Evolutionary conservation across 2,329 filamentous ascomycete species (phyloP).

Genomic region (Huntiella moniliformis): DNA sequence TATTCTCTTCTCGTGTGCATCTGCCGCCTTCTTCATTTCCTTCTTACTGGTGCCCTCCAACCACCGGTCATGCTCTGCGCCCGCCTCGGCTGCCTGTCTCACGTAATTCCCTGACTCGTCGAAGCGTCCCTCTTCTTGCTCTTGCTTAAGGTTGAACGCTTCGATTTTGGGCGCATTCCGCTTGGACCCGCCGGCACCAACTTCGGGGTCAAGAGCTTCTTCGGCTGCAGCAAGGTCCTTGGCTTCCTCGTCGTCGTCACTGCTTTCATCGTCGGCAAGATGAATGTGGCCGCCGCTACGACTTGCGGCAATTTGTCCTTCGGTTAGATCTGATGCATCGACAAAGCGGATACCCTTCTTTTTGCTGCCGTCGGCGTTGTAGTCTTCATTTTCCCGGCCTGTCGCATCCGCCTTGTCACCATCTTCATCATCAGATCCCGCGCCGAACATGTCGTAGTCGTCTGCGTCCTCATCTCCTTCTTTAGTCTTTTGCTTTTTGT

Average conservation of each 20-base stretch:
- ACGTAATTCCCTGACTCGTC: slow-evolving; percentile 85
- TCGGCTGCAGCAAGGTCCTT: slow-evolving; percentile 54
- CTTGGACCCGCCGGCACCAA: slow-evolving; percentile 80
- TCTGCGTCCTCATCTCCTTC: slow-evolving; percentile 34
- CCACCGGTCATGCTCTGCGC: slow-evolving; percentile 84
- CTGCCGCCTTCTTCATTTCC: slow-evolving; percentile 73
- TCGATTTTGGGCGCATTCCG: slow-evolving; percentile 85
- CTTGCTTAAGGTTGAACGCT: slow-evolving; percentile 81
- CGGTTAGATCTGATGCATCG: slow-evolving; percentile 39
- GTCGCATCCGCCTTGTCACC: slow-evolving; percentile 23
- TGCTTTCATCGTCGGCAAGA: slow-evolving; percentile 35
- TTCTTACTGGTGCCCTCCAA: slow-evolving; percentile 83
- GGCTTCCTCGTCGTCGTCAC: slow-evolving; percentile 43
- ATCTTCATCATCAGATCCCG: slow-evolving; percentile 36
- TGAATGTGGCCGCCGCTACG: slow-evolving; percentile 56
- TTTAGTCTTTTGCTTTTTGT: slow-evolving; percentile 14
- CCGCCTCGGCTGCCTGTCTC: slow-evolving; percentile 71
- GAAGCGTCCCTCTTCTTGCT: slow-evolving; percentile 84
- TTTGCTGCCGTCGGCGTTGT: slow-evolving; percentile 32
- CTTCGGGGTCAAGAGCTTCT: slow-evolving; percentile 66
- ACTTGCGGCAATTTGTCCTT: slow-evolving; percentile 58
- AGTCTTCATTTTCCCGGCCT: slow-evolving; percentile 14
- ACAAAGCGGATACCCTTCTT: slow-evolving; percentile 44
- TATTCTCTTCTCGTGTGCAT: slow-evolving; percentile 72
- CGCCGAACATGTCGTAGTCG: slow-evolving; percentile 74